Percentiles rank a stretch among this genome's conserved stretches.
Evolutionary conservation across 768 basidiomycete species (phyloP).

Genomic region (Scleroderma bovista): DNA sequence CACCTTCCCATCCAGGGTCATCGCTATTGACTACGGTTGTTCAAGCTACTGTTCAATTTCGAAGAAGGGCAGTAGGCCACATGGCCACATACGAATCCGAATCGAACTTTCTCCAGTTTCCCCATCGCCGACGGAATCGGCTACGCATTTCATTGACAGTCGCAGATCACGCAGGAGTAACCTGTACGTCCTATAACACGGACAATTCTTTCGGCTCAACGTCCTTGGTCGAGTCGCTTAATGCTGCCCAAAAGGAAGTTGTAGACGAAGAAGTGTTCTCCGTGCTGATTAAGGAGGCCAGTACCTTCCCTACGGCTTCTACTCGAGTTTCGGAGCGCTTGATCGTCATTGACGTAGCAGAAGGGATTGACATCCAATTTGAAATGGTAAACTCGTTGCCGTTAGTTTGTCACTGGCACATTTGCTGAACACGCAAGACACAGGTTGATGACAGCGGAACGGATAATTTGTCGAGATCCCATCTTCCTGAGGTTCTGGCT

Average conservation of each 20-base stretch:
- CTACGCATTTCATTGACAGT: constrained; percentile 53
- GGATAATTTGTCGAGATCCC: constrained; percentile 5
- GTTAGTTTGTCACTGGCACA: background rate
- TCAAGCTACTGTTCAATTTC: constrained; percentile 58
- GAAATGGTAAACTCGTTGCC: constrained; percentile 53
- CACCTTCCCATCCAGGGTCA: constrained; percentile 7
- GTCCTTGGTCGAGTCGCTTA: constrained; percentile 48
- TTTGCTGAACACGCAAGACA: constrained; percentile 4
- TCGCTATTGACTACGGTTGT: constrained; percentile 5
- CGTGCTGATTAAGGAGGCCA: constrained; percentile 70
- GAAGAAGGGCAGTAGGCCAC: constrained; percentile 65
- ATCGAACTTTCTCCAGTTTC: constrained; percentile 47
- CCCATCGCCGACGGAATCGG: constrained; percentile 57
- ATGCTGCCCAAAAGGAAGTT: constrained; percentile 60
- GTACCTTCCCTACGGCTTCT: constrained; percentile 66
- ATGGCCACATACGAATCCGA: constrained; percentile 47
- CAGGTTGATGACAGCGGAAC: constrained; percentile 32
- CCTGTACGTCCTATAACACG: constrained; percentile 33
- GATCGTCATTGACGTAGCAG: constrained; percentile 72
- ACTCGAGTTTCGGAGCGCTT: constrained; percentile 75
- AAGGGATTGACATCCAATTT: constrained; percentile 61
- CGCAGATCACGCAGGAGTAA: constrained; percentile 28
- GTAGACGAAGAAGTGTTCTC: constrained; percentile 81
- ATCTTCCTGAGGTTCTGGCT: constrained; percentile 14
- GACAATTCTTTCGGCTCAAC: constrained; percentile 25